Conservation (phyloP, 495 filamentous ascomycete species). For the Penicillium argentinense region DNA sequence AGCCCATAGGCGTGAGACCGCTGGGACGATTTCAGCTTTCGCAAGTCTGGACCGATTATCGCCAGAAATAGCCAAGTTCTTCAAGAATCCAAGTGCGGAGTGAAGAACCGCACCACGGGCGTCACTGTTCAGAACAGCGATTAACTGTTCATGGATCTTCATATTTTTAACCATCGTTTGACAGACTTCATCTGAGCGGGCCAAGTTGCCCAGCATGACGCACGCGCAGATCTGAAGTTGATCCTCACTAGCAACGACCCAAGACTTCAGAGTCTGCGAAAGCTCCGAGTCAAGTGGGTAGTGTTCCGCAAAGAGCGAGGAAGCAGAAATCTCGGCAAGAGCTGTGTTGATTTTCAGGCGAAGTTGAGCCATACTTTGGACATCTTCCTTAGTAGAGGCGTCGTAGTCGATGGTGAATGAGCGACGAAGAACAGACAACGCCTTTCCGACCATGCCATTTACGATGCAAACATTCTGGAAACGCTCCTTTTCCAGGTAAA, state of each 20-base stretch:
- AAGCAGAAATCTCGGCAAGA: slow-evolving; percentile 63
- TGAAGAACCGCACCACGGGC: slow-evolving; percentile 58
- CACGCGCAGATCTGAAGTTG: slow-evolving; percentile 73
- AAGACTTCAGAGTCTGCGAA: slow-evolving; percentile 52
- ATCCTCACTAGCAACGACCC: slow-evolving; percentile 49
- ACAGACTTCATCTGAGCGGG: slow-evolving; percentile 66
- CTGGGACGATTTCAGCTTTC: slow-evolving; percentile 47
- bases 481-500: slow-evolving; percentile 38
- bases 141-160: slow-evolving; percentile 56
- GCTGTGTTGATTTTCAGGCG: slow-evolving; percentile 55
- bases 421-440: slow-evolving; percentile 32
- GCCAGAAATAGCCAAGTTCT: slow-evolving; percentile 71
- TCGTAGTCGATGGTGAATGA: slow-evolving; percentile 32
- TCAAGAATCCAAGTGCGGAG: slow-evolving; percentile 70
- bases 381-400: slow-evolving; percentile 43
- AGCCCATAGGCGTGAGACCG: slow-evolving; percentile 61
- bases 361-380: slow-evolving; percentile 52
- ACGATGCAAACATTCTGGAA: slow-evolving; percentile 44
- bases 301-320: slow-evolving; percentile 51
- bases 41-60: slow-evolving; percentile 62
- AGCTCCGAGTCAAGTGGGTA: slow-evolving; percentile 52
- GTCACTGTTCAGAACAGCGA: slow-evolving; percentile 48
- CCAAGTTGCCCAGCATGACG: slow-evolving; percentile 74
- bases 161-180: slow-evolving; percentile 52
- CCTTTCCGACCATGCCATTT: slow-evolving; percentile 29